Base-by-base conservation (phyloP, 1,284 basidiomycete species). In the Crocinoboletus sp. region DNA sequence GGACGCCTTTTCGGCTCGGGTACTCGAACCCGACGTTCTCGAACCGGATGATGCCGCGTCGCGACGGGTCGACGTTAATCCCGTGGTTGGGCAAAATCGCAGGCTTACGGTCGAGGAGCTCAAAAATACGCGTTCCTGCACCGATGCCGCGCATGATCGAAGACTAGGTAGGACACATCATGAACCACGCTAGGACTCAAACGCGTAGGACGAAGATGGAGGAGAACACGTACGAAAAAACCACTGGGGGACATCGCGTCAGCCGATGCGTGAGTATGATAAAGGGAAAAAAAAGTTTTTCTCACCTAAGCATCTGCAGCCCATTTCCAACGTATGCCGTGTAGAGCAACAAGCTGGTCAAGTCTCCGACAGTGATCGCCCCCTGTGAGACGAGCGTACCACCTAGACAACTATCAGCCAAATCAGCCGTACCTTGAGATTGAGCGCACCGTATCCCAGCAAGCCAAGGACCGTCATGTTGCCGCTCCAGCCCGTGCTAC, bases 61-160 rank as follows among this genome's bases (percentile, higher is more conserved):
- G 73, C 3, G 70, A 64, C 5, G 72, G 65, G 13, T 77, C 65
- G 2, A 92, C 63, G 2, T 68, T 61, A 12, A 78, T 62, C 7
- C 93, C 93, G 10, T 67, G 66, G 23, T 74, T 71, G 4, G 84
- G 77, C 5, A 77, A 76, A 53, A 94, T 89, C 16, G 76, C 76
- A 5, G 91, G 86, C 37, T 71, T 64, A 28, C 89, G 80, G 57
- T 95, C 93, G 15, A 99, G 74, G 6, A 99, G 78, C 55, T 94
- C 90, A 65, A 99, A 99, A 6, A 98, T 88, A 19, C 96, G 85
- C 1, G 82, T 78, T 8, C 93, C 93, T 0, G 96, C 95, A 40
- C 95, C 95, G 38, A 99, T 82, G 33, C 90, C 94, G 49, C 87
- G 83, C 87, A 90, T 90, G 45, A 90, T 84, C 17, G 86, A 89